phyloP scores from a whole-genome alignment of 1,284 basidiomycete genomes.

The Ceratobasidium sp. region DNA sequence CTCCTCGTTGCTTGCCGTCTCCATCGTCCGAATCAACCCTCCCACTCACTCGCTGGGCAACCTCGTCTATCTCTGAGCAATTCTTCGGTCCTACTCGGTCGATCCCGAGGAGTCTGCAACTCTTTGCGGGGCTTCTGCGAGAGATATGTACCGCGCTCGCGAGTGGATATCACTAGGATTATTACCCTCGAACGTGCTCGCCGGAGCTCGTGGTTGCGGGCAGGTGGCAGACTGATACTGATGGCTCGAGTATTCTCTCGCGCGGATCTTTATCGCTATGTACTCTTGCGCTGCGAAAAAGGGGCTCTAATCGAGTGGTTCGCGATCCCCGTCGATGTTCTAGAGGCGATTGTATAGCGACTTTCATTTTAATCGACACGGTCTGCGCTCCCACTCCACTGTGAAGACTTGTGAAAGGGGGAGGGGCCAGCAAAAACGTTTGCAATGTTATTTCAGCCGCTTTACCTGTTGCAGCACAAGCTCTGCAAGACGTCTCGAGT shows the following conservation, averaged over 20 bases:
- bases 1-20: background rate
- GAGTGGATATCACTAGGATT: background rate
- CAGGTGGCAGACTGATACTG: background rate
- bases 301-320: background rate
- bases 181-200: slow-evolving; percentile 13
- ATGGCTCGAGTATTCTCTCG: background rate
- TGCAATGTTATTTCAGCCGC: background rate
- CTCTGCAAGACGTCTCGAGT: background rate
- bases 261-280: slow-evolving; percentile 20
- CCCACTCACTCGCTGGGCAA: no score
- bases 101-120: background rate
- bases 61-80: background rate
- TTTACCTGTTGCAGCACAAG: background rate
- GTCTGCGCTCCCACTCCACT: slow-evolving; percentile 8
- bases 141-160: slow-evolving; percentile 7
- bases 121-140: background rate
- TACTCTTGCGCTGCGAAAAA: slow-evolving; percentile 7
- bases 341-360: background rate
- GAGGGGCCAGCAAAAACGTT: background rate
- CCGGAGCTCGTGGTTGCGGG: background rate
- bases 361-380: background rate
- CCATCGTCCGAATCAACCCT: background rate
- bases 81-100: slow-evolving; percentile 8
- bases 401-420: background rate
- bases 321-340: background rate